phyloP scores from a whole-genome alignment of 2,329 filamentous ascomycete species.

The Lachnum nothofagi region DNA sequence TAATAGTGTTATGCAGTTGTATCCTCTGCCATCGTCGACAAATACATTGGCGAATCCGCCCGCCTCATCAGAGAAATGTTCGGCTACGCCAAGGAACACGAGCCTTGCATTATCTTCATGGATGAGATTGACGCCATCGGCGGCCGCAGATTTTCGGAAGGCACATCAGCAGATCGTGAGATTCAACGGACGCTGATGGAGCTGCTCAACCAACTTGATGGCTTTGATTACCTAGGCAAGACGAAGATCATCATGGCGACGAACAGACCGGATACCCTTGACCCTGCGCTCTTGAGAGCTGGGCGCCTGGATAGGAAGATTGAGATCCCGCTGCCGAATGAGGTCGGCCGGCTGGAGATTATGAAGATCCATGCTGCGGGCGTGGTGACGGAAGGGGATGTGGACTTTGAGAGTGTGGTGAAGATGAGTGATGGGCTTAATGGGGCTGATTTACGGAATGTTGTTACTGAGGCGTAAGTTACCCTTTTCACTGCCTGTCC shows the following conservation, averaged over 20 bases:
- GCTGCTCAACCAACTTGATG: conserved; percentile 94
- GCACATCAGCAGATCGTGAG: conserved; percentile 94
- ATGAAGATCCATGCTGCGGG: conserved; percentile 91
- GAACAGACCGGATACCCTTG: conserved; percentile 92
- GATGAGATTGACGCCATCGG: conserved; percentile 99
- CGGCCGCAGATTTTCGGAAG: conserved; percentile 91
- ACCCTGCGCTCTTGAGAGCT: conserved; percentile 85
- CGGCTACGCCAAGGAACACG: conserved; percentile 97
- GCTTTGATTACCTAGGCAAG: conserved; percentile 98
- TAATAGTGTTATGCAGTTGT: conserved; percentile 59
- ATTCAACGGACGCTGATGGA: conserved; percentile 99
- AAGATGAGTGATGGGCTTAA: conserved; percentile 99
- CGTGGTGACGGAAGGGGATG: conserved; percentile 85
- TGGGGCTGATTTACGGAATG: conserved; percentile 93
- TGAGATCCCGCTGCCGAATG: conserved; percentile 93
- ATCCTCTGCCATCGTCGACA: conserved; percentile 97
- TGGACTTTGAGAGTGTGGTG: conserved; percentile 97
- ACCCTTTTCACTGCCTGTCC: neutral
- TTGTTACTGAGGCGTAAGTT: conserved; percentile 95
- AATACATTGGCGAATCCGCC: conserved; percentile 98
- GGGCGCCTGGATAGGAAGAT: conserved; percentile 96
- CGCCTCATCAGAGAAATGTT: conserved; percentile 99
- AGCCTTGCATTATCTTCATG: conserved; percentile 99
- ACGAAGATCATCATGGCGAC: conserved; percentile 99
- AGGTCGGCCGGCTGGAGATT: conserved; percentile 93